Evolutionary conservation across 257 asterid species (phyloP).

Genomic region (Ballota nigra): DNA sequence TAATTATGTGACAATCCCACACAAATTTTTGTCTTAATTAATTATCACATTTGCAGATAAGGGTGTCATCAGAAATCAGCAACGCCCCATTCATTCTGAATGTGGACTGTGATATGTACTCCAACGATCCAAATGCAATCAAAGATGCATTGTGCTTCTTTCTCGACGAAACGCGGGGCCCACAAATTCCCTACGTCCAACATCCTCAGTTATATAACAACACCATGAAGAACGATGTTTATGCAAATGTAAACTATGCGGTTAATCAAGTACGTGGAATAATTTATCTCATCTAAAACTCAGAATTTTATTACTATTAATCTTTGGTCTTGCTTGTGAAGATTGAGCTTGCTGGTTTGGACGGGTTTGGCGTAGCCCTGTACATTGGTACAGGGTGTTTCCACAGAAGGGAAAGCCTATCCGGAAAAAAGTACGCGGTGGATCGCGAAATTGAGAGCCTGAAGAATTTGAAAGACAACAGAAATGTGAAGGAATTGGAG

Average conservation of each 20-base stretch:
- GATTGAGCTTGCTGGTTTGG: conserved; percentile 65
- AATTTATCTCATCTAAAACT: no score
- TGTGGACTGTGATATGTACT: conserved; percentile 90
- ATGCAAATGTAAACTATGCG: conserved; percentile 32
- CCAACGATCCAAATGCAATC: conserved; percentile 65
- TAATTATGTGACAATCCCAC: no score
- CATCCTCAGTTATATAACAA: conserved; percentile 62
- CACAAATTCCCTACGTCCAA: conserved; percentile 49
- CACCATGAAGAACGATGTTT: conserved; percentile 49
- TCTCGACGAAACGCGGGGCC: conserved; percentile 59
- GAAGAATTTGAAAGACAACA: conserved; percentile 18
- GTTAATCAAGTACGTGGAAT: conserved; percentile 38
- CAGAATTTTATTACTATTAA: not conserved
- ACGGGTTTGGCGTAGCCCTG: conserved; percentile 51
- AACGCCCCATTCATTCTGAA: conserved; percentile 80
- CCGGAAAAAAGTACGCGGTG: conserved; percentile 37
- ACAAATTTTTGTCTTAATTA: no score
- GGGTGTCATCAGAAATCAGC: conserved; percentile 75
- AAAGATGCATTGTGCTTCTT: conserved; percentile 73
- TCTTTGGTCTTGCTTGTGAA: conserved; percentile 16
- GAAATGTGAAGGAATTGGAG: conserved; percentile 53
- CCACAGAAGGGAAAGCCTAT: conserved; percentile 61
- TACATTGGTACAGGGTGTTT: conserved; percentile 75
- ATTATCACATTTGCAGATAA: conserved; percentile 47
- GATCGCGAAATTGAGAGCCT: conserved; percentile 23